phyloP scores from a whole-genome alignment of 192 early-diverging fungal genomes.

The Neocallimastix lanati region DNA sequence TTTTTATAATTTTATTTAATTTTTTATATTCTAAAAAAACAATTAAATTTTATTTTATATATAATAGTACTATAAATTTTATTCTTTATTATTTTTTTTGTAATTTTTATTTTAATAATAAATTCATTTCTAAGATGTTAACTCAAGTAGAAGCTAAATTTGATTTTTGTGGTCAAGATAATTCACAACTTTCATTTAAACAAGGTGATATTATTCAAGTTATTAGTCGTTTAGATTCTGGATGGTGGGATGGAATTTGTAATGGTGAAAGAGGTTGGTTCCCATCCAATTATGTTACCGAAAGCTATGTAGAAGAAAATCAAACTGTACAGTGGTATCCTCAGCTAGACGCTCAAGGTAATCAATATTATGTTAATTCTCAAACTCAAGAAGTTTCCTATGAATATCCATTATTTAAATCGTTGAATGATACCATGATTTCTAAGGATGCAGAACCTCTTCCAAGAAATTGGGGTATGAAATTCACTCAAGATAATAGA shows the following conservation, averaged over 20 bases:
- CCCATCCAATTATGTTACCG: constrained; percentile 27
- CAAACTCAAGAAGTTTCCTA: constrained; percentile 7
- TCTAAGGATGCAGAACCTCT: constrained; percentile 1
- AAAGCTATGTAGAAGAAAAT: constrained; percentile 1
- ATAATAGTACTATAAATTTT: no score
- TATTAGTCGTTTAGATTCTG: no score
- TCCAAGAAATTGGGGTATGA: constrained; percentile 41
- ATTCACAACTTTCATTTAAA: constrained; percentile 60
- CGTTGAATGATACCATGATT: background rate
- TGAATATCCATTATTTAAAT: constrained; percentile 4
- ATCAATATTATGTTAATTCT: background rate
- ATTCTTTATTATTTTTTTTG: no score
- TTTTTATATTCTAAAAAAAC: no score
- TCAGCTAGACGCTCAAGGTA: constrained; percentile 2
- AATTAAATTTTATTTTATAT: no score
- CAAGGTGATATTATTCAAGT: constrained; percentile 81
- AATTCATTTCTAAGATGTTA: no score
- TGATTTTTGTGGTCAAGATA: constrained; percentile 63
- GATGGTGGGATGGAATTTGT: constrained; percentile 88
- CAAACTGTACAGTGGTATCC: constrained; percentile 1
- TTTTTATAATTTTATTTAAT: no score
- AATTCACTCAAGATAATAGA: constrained; percentile 29
- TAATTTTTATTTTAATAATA: no score
- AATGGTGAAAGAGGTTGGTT: constrained; percentile 54
- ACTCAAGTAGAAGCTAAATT: constrained; percentile 38